Evolutionary conservation across 2,329 filamentous ascomycete genomes (phyloP), one percentile per base, ranked within the genome.

Genomic region (Aspergillus tamarii): DNA sequence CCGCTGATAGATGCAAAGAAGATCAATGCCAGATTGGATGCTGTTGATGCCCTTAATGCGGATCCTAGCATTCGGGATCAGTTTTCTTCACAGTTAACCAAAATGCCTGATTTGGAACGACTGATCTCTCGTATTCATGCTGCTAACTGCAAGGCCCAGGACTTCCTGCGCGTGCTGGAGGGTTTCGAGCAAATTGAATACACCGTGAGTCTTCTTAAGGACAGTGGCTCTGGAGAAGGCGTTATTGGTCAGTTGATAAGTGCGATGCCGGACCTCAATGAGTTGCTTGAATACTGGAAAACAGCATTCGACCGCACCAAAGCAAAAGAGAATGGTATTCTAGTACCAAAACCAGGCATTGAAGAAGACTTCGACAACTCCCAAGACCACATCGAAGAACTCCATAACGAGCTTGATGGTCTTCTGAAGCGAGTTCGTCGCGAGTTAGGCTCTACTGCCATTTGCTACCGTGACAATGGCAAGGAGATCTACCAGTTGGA

Each of bases 111-210:
- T 77, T 84, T 99, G 12, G 95, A 99, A 78, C 87, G 95, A 45
- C 85, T 98, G 53, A 96, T 98, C 60, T 99, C 95, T 30, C 90
- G 95, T 10, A 91, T 99, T 12, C 95, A 99, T 73, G 95, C 95
- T 0, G 92, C 92, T 0, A 88, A 88, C n/a, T 97, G 94, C 81
- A 92, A 89, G 73, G 87, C 93, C 0, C 91, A 95, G 62, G 95
- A 99, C 75, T 99, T 99, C 76, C 88, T 98, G 53, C 91, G 89
- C 55, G 94, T 98, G 0, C 84, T 99, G 0, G 94, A 98, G 77
- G 95, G 95, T 0, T 99, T 97, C 70, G 95, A 98, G 81, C 94
- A 97, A 78, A 98, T 99, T 53, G 93, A 97, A 67, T 95, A 97
- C 76, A 96, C 94, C 0, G 92, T 97, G 85, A 87, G 88, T 58